Percentiles rank a stretch among this genome's conserved stretches.
Conservation (phyloP, 2,329 filamentous ascomycete species). For the Magnaporthiopsis incrustans region DNA sequence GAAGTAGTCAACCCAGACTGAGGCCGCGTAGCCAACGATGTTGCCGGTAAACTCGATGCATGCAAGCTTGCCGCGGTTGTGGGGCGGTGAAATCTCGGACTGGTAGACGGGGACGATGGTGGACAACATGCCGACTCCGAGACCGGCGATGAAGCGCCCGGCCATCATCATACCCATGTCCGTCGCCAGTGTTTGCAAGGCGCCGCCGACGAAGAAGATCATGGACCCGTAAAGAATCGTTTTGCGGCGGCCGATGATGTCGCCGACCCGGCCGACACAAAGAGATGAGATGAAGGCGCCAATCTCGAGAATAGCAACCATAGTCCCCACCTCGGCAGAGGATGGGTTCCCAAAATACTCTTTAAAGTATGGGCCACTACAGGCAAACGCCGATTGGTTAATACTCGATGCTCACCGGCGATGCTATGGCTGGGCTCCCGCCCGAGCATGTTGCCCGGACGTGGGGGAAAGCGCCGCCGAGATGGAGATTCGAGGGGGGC, state of each 20-base stretch:
- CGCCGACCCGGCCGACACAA: conserved; percentile 77
- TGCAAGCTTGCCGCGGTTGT: conserved; percentile 89
- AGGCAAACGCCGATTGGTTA: neutral
- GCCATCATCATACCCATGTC: conserved; percentile 86
- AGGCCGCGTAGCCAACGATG: conserved; percentile 89
- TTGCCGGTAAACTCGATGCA: conserved; percentile 99
- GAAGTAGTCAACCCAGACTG: conserved; percentile 98
- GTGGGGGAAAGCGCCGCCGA: neutral
- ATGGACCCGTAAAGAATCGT: conserved; percentile 92
- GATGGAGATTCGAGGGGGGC: neutral
- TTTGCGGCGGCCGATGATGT: conserved; percentile 79
- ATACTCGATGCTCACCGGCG: neutral
- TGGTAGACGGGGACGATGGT: conserved; percentile 93
- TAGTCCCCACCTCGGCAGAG: conserved; percentile 82
- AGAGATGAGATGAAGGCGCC: conserved; percentile 89
- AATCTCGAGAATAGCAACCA: conserved; percentile 94
- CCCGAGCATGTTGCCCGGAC: neutral
- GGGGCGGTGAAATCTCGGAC: conserved; percentile 90
- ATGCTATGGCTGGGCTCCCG: neutral
- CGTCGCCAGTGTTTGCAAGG: conserved; percentile 71
- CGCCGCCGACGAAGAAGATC: conserved; percentile 79
- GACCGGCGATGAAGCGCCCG: conserved; percentile 74
- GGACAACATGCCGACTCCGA: conserved; percentile 81
- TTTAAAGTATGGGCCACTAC: conserved; percentile 76
- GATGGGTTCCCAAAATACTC: conserved; percentile 89